These are phyloP conservation scores for Fusarium nelsonii DNA, from an alignment of 2,329 filamentous ascomycete genomes.

Conservation along the genomic window DNA sequence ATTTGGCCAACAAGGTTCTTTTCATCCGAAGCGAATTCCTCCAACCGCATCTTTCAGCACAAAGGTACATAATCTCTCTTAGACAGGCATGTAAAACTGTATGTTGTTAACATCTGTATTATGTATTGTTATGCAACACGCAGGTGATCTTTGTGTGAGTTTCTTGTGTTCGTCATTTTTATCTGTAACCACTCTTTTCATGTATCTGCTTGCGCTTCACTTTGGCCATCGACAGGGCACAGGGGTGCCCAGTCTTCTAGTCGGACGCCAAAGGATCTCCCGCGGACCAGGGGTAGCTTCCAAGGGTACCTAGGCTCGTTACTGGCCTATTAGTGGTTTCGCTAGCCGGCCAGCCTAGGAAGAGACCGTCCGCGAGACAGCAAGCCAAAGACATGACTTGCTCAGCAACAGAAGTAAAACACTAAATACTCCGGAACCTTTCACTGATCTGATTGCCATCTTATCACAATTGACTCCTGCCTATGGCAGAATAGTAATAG, in stretches of 20 bases:
- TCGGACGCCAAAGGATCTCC: slow-evolving; percentile 18
- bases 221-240: slow-evolving; percentile 2
- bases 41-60: not conserved
- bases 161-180: not conserved
- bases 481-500: not conserved
- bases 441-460: not conserved
- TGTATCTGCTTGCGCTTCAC: slow-evolving; percentile 18
- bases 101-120: too few relatives aligned
- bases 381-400: not conserved
- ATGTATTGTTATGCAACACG: not conserved
- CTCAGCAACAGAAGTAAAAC: not conserved
- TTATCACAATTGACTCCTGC: not conserved
- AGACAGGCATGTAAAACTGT: not conserved
- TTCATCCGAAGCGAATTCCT: not conserved
- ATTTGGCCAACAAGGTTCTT: slow-evolving; percentile 39
- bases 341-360: not conserved
- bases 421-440: too few relatives aligned
- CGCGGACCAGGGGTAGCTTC: slow-evolving; percentile 11
- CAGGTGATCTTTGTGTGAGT: slow-evolving; percentile 7
- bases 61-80: not conserved
- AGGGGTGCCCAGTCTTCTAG: slow-evolving; percentile 13
- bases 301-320: not conserved
- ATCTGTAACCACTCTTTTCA: not conserved
- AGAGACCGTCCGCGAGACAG: not conserved
- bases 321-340: not conserved